Base-by-base conservation (phyloP, 176 grass and related monocot genomes). In the Phragmites australis region DNA sequence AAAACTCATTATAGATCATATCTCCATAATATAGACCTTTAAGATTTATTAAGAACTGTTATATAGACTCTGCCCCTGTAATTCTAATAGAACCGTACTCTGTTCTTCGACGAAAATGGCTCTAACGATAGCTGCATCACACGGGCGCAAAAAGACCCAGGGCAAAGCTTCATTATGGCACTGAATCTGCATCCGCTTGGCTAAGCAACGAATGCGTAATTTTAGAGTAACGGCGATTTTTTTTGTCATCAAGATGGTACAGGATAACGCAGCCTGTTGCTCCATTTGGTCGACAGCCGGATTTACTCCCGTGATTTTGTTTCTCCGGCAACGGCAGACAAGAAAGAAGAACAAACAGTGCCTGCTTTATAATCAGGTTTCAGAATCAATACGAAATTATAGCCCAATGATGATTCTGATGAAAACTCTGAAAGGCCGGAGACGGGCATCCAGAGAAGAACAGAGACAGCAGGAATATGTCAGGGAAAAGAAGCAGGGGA, bases 401-500 rank as follows among this genome's bases (percentile, higher is more conserved):
- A 37, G 42, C 56, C 29, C 21, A 41, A 43, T 17, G 50, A 59
- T 34, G 48, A 37, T 53, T 64, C 26, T 6, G 12, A 41, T 51
- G 57, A 11, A 15, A 57, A 30, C 16, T 17, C 15, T 27, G 55
- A 23, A 70, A 64, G 83, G 66, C 19, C 9, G 6, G 10, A 15
- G 10, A 60, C 4, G 43, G 77, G 62, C 17, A 57, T 70, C 54
- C 14, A 12, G 43, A 34, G 5, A 34, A 40, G 29, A 31, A 70
- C n/a, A 47, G 13, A 0, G 59, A 74, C 57, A 66, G 29, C 17
- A 65, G 49, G 58, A 74, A 79, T 37, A 79, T 67, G 74, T 67
- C 80, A 31, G 46, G 34, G 3, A 58, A 52, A 48, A 42, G 4
- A 25, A 14, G 2, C 0, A 4, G n/a, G 13, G 15, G 55, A 44